Evolutionary conservation across 768 basidiomycete genomes (phyloP).

Genomic region (Hortiboletus flavorubellus): DNA sequence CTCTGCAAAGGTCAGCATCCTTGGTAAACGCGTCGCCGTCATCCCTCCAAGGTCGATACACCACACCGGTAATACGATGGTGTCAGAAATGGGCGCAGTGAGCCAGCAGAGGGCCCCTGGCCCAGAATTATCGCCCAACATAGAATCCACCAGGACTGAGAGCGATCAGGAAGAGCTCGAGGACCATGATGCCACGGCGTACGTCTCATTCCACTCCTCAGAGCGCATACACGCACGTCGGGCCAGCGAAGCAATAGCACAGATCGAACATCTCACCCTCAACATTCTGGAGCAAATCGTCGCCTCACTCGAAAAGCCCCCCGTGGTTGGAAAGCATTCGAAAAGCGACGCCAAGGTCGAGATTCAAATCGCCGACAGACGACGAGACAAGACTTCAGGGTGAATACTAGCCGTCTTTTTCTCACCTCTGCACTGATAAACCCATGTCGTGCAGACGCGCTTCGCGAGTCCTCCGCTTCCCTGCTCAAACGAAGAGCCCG

Average conservation of each 20-base stretch:
- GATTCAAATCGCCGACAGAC: constrained; percentile 36
- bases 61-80: background rate
- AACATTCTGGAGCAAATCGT: constrained; percentile 33
- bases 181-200: constrained; percentile 1
- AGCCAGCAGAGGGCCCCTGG: background rate
- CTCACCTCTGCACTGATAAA: background rate
- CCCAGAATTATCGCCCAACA: background rate
- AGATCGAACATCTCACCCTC: constrained; percentile 31
- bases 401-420: constrained; percentile 12
- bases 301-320: constrained; percentile 8
- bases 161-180: constrained; percentile 14
- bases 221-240: constrained; percentile 2
- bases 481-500: constrained; percentile 32
- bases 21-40: background rate
- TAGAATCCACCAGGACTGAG: constrained; percentile 1
- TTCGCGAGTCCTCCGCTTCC: constrained; percentile 35
- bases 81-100: background rate
- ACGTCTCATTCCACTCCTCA: background rate
- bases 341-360: constrained; percentile 25
- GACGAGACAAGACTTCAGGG: constrained; percentile 31
- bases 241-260: constrained; percentile 23
- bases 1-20: background rate
- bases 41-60: background rate
- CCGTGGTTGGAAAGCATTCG: background rate
- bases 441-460: constrained; percentile 6